Evolutionary conservation across 2,329 filamentous ascomycete genomes (phyloP), one percentile per base, ranked within the genome.

Genomic region (Catunica adiposa): DNA sequence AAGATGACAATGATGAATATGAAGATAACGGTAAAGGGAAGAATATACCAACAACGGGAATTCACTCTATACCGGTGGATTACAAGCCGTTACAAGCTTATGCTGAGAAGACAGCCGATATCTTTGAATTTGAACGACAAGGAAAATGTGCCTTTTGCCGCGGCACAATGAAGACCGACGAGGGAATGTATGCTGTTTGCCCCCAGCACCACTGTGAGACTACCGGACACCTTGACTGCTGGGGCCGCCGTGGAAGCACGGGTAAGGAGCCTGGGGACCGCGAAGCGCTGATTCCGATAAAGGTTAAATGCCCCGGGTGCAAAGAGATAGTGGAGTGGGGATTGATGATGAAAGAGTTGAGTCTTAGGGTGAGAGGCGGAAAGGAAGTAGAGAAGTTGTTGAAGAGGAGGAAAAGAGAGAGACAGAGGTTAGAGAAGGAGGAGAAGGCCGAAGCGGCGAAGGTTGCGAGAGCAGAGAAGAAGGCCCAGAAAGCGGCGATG

Each of bases 331-430:
- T 89, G 1, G 66, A 73, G 53, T 97, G 90, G 90, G 72, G 74
- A 0, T 78, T 84, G 51, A 78, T 96, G 69, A 84, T 94, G 70
- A 89, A 82, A 64, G 89, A 94, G 65, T 68, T 94, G 62, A 92
- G 77, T 53, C 69, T 95, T 51, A 76, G 90, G 31, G 71, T 79
- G 37, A 76, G 86, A 23, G 89, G 84, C 0, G 68, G 75, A 55
- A 83, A 84, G 57, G 83, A 89, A 61, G 70, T 89, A 1, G 76
- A 81, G 42, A 80, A 80, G 61, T 63, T 95, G 25, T 73, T 88
- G 61, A 86, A 79, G 65, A 71, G 69, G 62, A 71, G 66, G 57
- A 64, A 66, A 38, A 57, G 60, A 40, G 58, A 61, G 3, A 68
- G 67, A 44, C 23, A 51, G n/a, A 54, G 40, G 34, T n/a, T n/a